Base-by-base conservation (phyloP, 2,329 filamentous ascomycete genomes). In the Aureobasidium musti region DNA sequence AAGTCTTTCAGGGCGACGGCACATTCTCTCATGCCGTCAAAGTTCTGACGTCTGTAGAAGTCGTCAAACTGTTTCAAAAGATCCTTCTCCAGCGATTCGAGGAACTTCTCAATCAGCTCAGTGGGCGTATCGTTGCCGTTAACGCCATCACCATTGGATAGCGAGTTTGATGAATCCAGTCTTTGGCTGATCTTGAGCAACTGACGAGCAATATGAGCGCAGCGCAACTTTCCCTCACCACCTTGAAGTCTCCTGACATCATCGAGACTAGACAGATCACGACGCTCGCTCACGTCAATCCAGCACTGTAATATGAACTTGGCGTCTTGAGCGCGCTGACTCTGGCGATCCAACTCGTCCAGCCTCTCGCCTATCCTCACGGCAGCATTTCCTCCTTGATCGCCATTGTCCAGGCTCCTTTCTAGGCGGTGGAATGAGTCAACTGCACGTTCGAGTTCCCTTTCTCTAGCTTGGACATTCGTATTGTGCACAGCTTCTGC, bases 11-110 rank as follows among this genome's bases (percentile, higher is more conserved):
- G 82, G 49, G 97, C 95, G 73, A 91, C 91, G 65, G 96, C 91
- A 76, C 95, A 99, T 76, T 98, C 95, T 80, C 91, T 89, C 96
- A 99, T 99, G 73, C 96, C 93, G 71, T 97, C 92, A 74, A 96
- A 97, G 78, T 98, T 97, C 73, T 96, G 92, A 72, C 90, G 88
- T 70, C 93, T 86, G 77, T 98, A 98, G 81, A 94, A 97, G 75
- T 96, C 92, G 81, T 99, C 96, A 79, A 99, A 99, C 74, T 97
- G 94, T 76, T 93, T 92, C 68, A 99, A 81, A 45, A 99, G 82
- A 74, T 99, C 95, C 75, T 98, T 96, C 78, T 99, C 95, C 67
- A 99, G 80, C 0, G 91, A 93, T 77, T 99, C 95, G 30, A 93
- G 91, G 77, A 98, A 99, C 77, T 97, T 97, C 78, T 99, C 95